Base-by-base conservation (phyloP, 73 alveolate genomes). In the Symbiodinium pilosum region DNA sequence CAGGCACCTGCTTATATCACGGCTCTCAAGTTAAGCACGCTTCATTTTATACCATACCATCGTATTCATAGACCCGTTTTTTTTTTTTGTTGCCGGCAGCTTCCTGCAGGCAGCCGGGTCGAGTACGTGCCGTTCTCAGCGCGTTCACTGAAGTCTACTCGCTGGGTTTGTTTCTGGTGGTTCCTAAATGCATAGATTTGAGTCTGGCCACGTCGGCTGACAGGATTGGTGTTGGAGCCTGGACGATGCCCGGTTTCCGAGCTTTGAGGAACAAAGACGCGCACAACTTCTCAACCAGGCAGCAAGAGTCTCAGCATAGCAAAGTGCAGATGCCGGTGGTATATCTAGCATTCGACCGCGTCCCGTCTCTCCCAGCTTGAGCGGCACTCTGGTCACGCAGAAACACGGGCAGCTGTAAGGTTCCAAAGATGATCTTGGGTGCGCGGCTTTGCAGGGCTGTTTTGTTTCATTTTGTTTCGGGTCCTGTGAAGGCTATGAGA, bases 221-320 rank as follows among this genome's bases (percentile, higher is more conserved):
- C 21, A 87, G 94, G 94, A 87, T 43, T 87, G 94, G 94, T 59
- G 69, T 38, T 87, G 94, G 94, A 87, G 86, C 71, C 39, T 87
- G 44, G 94, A 87, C 68, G 94, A 87, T 28, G 94, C 77, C 2
- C 85, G 86, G 86, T 40, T 87, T 40, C 94, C 94, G 44, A 87
- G 43, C 44, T 87, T 87, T 36, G 94, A 87, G 71, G 94, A 87
- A 73, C 94, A 87, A 68, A 85, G 86, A 0, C 86, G 86, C 2
- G 94, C 94, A 12, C 94, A 87, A 24, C 94, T 87, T 4, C 43
- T 87, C 69, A 75, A 52, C 43, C 94, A 56, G 34, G 47, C 75
- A 36, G 94, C 73, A 32, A 40, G 86, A 83, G 68, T 24, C 85
- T 43, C 21, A 32, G 5, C 6, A 47, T 47, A 47, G 59, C 59